Evolutionary conservation across 768 basidiomycete genomes (phyloP).

Genomic region (Fomitopsis pulvina): DNA sequence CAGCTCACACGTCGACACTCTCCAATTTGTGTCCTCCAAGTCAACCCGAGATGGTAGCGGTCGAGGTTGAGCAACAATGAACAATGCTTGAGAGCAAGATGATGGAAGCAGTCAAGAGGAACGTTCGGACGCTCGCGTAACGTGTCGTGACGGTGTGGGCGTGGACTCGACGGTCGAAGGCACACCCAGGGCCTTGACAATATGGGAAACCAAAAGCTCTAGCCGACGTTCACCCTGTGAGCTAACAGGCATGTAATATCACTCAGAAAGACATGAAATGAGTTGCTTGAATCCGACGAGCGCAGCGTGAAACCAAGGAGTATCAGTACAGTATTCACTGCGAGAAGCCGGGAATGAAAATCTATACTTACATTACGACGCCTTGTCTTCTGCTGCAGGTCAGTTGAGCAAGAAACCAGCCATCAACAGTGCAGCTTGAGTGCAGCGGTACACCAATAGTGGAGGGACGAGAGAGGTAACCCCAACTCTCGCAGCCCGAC

Average conservation of each 20-base stretch:
- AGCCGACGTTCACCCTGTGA: conserved; percentile 5
- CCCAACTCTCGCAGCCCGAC: background rate
- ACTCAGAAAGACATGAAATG: conserved; percentile 1
- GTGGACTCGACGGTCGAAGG: conserved; percentile 22
- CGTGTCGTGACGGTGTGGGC: conserved; percentile 18
- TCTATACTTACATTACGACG: background rate
- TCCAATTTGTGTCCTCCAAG: conserved; percentile 14
- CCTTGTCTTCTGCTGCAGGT: background rate
- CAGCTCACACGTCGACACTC: background rate
- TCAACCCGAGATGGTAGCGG: conserved; percentile 17
- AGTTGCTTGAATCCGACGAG: background rate
- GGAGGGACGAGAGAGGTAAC: background rate
- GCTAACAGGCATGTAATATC: background rate
- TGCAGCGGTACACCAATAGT: background rate
- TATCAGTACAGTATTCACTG: conserved; percentile 3
- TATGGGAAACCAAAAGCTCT: background rate
- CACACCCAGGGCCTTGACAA: conserved; percentile 8
- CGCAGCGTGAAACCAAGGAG: background rate
- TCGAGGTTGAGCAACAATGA: conserved; percentile 28
- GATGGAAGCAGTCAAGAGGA: conserved; percentile 16
- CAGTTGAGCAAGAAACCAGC: background rate
- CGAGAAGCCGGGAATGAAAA: conserved; percentile 4
- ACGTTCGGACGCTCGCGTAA: conserved; percentile 22
- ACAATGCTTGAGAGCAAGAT: conserved; percentile 17
- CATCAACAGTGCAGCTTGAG: too few relatives aligned